Conservation (phyloP, 2,329 filamentous ascomycete species). For the Colletotrichum caudatum region DNA sequence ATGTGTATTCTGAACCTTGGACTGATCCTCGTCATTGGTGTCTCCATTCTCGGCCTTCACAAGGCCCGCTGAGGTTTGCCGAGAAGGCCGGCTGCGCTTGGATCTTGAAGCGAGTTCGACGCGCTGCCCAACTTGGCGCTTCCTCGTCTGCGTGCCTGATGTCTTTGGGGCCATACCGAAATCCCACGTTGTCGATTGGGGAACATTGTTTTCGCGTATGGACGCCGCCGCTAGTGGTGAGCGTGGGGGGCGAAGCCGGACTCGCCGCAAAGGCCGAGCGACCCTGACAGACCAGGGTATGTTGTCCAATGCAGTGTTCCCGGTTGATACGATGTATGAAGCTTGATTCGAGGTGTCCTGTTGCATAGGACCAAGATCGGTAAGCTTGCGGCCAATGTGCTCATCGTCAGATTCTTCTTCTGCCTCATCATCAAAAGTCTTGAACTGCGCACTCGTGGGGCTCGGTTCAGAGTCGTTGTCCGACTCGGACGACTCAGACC, state of each 20-base stretch:
- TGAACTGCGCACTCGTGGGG: no score
- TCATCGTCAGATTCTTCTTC: neutral
- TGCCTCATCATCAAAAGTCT: neutral
- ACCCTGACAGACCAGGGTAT: no score
- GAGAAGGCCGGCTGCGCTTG: neutral
- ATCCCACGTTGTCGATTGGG: no score
- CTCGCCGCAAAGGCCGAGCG: neutral
- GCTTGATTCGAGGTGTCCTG: neutral
- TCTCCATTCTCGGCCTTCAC: neutral
- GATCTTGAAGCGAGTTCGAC: neutral
- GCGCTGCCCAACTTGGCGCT: neutral
- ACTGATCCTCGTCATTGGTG: no score
- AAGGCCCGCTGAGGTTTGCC: rapidly evolving
- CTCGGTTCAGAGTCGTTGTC: neutral
- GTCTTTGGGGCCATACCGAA: no score
- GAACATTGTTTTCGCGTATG: no score
- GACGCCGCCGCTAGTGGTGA: no score
- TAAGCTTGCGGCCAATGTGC: neutral
- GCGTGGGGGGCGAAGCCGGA: no score
- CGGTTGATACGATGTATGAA: neutral
- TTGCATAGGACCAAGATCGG: no score
- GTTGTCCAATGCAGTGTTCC: neutral
- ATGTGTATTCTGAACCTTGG: neutral
- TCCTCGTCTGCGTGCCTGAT: neutral
- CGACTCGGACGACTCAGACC: neutral